Evolutionary conservation across 2,329 filamentous ascomycete species (phyloP), one percentile per base, ranked within the genome.

Genomic region (Aspergillus fijiensis): DNA sequence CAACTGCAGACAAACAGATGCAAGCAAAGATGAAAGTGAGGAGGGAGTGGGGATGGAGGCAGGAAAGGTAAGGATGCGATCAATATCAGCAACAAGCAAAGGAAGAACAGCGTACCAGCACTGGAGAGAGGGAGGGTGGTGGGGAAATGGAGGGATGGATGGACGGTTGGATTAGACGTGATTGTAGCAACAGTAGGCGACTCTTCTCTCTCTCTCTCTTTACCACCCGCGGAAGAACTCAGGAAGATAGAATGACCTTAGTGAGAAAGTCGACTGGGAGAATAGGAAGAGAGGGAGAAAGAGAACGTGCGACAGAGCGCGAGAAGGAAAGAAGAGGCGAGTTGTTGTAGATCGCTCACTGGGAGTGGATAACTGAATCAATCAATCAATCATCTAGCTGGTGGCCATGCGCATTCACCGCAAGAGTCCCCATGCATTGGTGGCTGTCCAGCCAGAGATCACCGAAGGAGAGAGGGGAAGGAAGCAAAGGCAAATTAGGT

Each of bases 311-410:
- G 50, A 33, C 59, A 60, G 45, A 57, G 25, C 56, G 47, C 47
- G 59, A 61, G 59, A 60, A 51, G 58, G 60, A 47, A 60, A 51
- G 50, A 39, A 45, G 52, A 63, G 45, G 58, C 64, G 60, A 65
- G 63, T 64, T 61, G 68, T 65, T 63, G 68, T 59, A 57, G 57
- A 70, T 69, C 67, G 62, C 64, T 67, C 65, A 68, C 65, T 53
- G 33, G 51, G 35, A 27, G 51, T 53, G 51, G 51, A 45, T 45
- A 45, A 45, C n/a, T 16, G 12, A 45, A 45, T 53, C 39, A 45
- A 10, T 53, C 39, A 45, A 19, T 45, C 51, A 53, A 45, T 45
- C 39, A 45, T 45, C 39, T 16, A 19, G 50, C n/a, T 45, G 51
- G 51, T 53, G 51, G 51, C 51, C 51, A 53, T 53, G 51, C 29